Percentiles rank a stretch among this genome's conserved stretches.
These are phyloP conservation scores for Noccaea caerulescens DNA, from an alignment of 345 rosid genomes.

Conservation along the genomic window DNA sequence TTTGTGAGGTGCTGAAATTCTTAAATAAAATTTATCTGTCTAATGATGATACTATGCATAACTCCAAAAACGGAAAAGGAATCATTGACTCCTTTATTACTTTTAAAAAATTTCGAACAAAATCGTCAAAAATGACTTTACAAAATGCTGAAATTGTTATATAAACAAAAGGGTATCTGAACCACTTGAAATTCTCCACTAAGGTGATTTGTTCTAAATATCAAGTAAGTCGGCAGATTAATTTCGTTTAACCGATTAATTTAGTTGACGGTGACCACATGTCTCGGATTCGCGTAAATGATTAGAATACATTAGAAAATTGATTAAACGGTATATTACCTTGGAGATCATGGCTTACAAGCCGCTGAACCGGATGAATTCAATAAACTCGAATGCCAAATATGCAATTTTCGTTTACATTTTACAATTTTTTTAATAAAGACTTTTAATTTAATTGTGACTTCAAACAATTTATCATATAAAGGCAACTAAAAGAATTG, in stretches of 20 bases:
- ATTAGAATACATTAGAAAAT: background rate
- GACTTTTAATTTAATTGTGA: background rate
- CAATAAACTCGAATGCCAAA: background rate
- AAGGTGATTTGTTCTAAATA: constrained; percentile 14
- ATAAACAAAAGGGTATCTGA: constrained; percentile 13
- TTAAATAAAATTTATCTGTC: constrained; percentile 31
- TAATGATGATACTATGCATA: constrained; percentile 39
- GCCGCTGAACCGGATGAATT: too few relatives aligned
- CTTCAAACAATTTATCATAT: too few relatives aligned
- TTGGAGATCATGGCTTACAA: background rate
- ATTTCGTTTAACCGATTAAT: constrained; percentile 3
- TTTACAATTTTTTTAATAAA: background rate
- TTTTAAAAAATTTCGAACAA: constrained; percentile 18
- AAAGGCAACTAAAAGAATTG: background rate
- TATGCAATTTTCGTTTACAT: background rate
- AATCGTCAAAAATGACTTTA: constrained; percentile 39
- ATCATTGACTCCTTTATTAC: constrained; percentile 38
- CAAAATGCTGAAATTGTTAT: constrained; percentile 25
- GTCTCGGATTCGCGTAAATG: background rate
- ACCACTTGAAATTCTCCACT: constrained; percentile 32
- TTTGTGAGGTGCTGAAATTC: constrained; percentile 45
- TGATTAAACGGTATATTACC: constrained; percentile 10
- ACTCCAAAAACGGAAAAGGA: constrained; percentile 43
- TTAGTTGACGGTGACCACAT: constrained; percentile 16
- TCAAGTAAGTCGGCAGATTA: constrained; percentile 40